Evolutionary conservation across 495 filamentous ascomycete genomes (phyloP).

Genomic region (Thozetella sp.): DNA sequence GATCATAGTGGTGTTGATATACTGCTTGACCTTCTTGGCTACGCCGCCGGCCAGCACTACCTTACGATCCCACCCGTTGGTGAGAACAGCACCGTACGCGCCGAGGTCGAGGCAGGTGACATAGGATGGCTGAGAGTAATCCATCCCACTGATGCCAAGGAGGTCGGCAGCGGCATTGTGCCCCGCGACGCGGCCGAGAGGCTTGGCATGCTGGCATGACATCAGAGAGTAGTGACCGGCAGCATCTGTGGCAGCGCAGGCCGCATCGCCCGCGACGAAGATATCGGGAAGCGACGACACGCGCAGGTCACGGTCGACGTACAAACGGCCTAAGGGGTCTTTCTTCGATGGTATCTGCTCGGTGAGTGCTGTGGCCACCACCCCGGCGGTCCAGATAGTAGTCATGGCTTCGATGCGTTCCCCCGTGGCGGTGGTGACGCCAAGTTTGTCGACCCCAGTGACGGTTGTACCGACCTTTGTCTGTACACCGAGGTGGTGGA

Average conservation of each 20-base stretch:
- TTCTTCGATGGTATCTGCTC: constrained; percentile 14
- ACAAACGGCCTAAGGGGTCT: constrained; percentile 10
- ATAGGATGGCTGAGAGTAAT: constrained; percentile 20
- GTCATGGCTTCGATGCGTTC: constrained; percentile 20
- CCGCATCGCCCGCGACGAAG: constrained; percentile 22
- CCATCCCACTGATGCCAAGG: background rate
- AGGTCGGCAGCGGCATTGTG: constrained; percentile 29
- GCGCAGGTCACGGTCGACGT: constrained; percentile 14
- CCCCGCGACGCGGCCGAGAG: constrained; percentile 26
- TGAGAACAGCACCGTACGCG: constrained; percentile 14
- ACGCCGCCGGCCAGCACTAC: constrained; percentile 10
- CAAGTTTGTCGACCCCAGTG: constrained; percentile 9
- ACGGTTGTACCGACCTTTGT: background rate
- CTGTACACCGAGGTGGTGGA: background rate
- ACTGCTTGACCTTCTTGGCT: constrained; percentile 22
- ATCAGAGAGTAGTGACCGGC: constrained; percentile 10
- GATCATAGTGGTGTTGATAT: constrained; percentile 22
- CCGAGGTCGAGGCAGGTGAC: constrained; percentile 25
- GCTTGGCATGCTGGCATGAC: constrained; percentile 35
- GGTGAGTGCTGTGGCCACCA: constrained; percentile 17
- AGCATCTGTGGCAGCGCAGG: constrained; percentile 13
- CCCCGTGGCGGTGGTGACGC: constrained; percentile 12
- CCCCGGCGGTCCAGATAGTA: constrained; percentile 22
- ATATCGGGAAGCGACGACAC: constrained; percentile 12
- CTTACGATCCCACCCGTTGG: constrained; percentile 18